Evolutionary conservation across 441 rosid species (phyloP).

Genomic region (Populus tomentosa): DNA sequence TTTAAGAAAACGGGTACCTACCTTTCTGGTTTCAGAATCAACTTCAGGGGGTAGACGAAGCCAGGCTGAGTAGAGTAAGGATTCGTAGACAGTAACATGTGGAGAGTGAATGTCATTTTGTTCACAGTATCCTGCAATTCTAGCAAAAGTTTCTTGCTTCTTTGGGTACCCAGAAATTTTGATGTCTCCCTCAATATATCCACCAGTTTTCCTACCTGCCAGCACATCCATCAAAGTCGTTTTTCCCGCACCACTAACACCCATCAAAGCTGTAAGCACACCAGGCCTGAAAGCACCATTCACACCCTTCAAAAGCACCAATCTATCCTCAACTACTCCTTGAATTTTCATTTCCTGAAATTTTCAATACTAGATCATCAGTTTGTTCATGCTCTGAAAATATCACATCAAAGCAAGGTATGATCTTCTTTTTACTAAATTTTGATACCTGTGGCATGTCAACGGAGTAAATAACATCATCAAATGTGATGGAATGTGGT

Average conservation of each 20-base stretch:
- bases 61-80: conserved; percentile 52
- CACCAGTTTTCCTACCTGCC: conserved; percentile 52
- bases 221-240: conserved; percentile 54
- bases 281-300: conserved; percentile 93
- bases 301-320: conserved; percentile 65
- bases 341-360: conserved; percentile 61
- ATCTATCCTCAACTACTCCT: conserved; percentile 48
- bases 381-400: background rate
- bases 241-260: conserved; percentile 91
- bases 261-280: conserved; percentile 91
- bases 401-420: background rate
- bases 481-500: conserved; percentile 68
- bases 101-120: conserved; percentile 52
- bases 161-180: conserved; percentile 44
- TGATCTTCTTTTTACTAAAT: background rate
- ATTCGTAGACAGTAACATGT: conserved; percentile 44
- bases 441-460: conserved; percentile 69
- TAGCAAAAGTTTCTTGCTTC: conserved; percentile 48
- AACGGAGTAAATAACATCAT: conserved; percentile 51
- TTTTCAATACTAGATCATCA: background rate
- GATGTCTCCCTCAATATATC: conserved; percentile 40
- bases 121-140: conserved; percentile 49
- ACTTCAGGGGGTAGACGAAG: conserved; percentile 39
- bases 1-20: conserved; percentile 1
- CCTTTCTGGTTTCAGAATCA: conserved; percentile 39